These are phyloP conservation scores for Thermoascus crustaceus DNA, from an alignment of 2,329 filamentous ascomycete species.

Conservation along the genomic window DNA sequence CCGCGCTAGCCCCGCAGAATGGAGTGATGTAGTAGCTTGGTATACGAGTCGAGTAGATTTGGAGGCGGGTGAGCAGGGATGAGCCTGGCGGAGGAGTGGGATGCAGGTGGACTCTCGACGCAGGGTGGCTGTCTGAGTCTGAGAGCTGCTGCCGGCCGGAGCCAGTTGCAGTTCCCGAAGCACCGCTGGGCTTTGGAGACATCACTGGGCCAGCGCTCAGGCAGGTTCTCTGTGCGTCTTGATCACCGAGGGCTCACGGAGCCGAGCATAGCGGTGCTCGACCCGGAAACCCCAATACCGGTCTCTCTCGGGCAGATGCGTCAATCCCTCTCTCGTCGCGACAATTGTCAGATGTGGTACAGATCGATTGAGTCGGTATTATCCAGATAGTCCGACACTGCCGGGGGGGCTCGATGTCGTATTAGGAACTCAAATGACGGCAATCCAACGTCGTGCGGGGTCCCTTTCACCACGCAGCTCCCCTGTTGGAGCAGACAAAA, in stretches of 20 bases:
- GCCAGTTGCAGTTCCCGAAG: conserved; percentile 24
- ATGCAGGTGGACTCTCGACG: conserved; percentile 17
- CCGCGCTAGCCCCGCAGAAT: conserved; percentile 77
- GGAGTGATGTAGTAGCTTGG: conserved; percentile 62
- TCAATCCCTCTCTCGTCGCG: background rate
- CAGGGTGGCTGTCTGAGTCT: conserved; percentile 15
- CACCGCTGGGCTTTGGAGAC: conserved; percentile 37
- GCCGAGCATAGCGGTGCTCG: conserved; percentile 34
- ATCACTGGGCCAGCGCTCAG: conserved; percentile 33
- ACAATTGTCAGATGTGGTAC: background rate
- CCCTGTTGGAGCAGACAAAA: conserved; percentile 17
- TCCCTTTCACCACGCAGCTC: conserved; percentile 18
- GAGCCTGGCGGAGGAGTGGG: conserved; percentile 22
- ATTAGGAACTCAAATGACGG: too few relatives aligned
- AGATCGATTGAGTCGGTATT: conserved; percentile 2
- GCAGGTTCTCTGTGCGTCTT: conserved; percentile 31
- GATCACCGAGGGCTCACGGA: conserved; percentile 35
- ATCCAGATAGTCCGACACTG: too few relatives aligned
- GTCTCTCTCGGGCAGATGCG: conserved; percentile 9
- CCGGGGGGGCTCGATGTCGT: too few relatives aligned
- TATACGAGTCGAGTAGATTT: conserved; percentile 39
- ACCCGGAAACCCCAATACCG: conserved; percentile 30
- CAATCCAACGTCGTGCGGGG: conserved; percentile 20
- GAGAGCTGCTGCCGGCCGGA: conserved; percentile 21
- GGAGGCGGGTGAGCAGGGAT: conserved; percentile 27